Base-by-base conservation (phyloP, 2,329 filamentous ascomycete species). In the Rhynchosporium graminicola region DNA sequence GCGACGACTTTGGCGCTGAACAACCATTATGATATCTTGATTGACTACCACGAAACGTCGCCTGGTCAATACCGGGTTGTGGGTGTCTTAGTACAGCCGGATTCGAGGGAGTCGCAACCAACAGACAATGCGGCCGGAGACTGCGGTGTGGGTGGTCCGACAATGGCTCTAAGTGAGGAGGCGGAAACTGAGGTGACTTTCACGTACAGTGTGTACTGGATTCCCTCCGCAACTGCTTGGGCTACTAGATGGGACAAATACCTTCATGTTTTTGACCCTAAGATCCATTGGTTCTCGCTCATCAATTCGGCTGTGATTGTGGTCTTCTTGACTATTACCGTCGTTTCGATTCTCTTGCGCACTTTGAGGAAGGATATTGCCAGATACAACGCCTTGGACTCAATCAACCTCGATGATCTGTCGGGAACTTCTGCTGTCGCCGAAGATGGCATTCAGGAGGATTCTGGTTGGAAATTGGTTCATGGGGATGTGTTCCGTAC, bases 231-330 rank as follows among this genome's bases (percentile, higher is more conserved):
- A 0, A 98, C 93, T 1, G 91, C 90, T 0, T 99, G 96, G 88
- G 95, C 95, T 33, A 99, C 95, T 12, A 86, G 95, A 67, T 99
- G 95, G 95, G 95, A 99, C 81, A 98, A 97, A 78, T 98, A 98
- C 75, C 83, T 99, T 42, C 94, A 98, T 73, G 94, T 99, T 36
- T 96, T 93, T 74, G 93, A 98, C 76, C 93, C 95, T 58, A 96
- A 95, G 80, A 98, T 99, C 71, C 95, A 99, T 77, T 99, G 95
- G 95, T 97, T 98, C 80, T 97, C 93, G 63, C 86, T 99, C 56
- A 90, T 98, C 78, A 97, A 97, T 77, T 97, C 93, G 42, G 91
- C 95, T 56, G 87, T 98, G 50, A 96, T 99, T 65, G 93, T 99
- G 57, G 83, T 97, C 55, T 95, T 98, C 77, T 82, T 98, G 46